Percentiles rank a stretch among this genome's conserved stretches.
Conservation (phyloP, 2,329 filamentous ascomycete genomes). For the Macrophomina tecta region DNA sequence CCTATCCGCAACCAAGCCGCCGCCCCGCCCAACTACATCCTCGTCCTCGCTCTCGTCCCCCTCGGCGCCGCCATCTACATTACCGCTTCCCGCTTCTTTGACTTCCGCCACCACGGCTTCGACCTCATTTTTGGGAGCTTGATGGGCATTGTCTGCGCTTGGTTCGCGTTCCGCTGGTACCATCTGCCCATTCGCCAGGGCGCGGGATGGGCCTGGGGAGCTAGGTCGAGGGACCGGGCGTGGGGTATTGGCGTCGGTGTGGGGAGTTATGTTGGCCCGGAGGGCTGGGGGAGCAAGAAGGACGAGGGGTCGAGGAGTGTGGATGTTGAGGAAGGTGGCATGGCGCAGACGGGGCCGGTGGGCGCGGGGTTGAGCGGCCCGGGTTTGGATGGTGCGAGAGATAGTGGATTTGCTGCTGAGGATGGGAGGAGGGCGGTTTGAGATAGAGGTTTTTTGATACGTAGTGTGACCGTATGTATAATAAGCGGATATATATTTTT, state of each 20-base stretch:
- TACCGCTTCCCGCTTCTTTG: constrained; percentile 81
- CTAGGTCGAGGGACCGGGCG: constrained; percentile 72
- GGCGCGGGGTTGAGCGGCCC: constrained; percentile 4
- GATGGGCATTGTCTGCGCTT: constrained; percentile 74
- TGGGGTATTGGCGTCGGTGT: constrained; percentile 77
- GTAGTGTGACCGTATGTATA: not conserved
- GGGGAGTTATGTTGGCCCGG: constrained; percentile 53
- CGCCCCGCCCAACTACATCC: constrained; percentile 80
- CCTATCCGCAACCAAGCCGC: constrained; percentile 73
- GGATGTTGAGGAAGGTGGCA: constrained; percentile 10
- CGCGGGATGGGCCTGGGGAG: constrained; percentile 88
- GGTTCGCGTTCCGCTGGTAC: constrained; percentile 83
- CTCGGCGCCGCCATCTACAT: constrained; percentile 80
- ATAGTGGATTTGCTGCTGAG: not conserved
- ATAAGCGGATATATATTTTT: not conserved
- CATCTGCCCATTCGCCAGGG: constrained; percentile 80
- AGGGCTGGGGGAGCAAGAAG: constrained; percentile 47
- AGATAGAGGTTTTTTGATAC: not conserved
- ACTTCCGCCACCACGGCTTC: constrained; percentile 91
- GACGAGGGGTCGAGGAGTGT: constrained; percentile 1
- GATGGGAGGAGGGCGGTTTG: not conserved
- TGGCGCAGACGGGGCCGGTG: not conserved
- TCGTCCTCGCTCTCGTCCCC: constrained; percentile 73
- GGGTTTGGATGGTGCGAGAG: constrained; percentile 16
- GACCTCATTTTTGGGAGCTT: constrained; percentile 86